These are phyloP conservation scores for Colletotrichum phormii DNA, from an alignment of 2,329 filamentous ascomycete species.

Conservation along the genomic window DNA sequence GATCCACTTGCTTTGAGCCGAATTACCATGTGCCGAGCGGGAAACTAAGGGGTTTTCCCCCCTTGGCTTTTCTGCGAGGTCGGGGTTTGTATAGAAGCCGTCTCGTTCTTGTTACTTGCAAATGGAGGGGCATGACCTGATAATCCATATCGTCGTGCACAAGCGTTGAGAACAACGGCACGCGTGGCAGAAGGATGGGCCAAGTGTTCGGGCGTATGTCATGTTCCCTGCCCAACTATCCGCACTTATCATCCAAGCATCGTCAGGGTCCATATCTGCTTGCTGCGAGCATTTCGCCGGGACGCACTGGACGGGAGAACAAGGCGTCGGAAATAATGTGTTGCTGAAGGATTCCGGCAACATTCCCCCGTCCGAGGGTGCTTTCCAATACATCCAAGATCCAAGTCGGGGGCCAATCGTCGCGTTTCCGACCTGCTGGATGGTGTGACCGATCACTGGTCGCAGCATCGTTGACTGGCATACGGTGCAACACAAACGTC, in stretches of 20 bases:
- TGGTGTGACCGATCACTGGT: constrained; percentile 30
- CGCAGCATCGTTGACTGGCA: constrained; percentile 37
- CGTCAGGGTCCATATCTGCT: constrained; percentile 1
- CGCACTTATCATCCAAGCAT: background rate
- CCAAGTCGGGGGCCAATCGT: constrained; percentile 12
- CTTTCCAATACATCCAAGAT: background rate
- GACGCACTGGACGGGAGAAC: constrained; percentile 6
- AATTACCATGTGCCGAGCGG: constrained; percentile 27
- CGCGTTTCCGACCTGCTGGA: constrained; percentile 30
- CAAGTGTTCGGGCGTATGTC: background rate
- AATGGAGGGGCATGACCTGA: background rate
- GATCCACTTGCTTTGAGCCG: constrained; percentile 11
- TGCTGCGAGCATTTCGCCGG: background rate
- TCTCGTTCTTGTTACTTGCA: background rate
- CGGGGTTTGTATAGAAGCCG: background rate
- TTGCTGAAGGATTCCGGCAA: constrained; percentile 7
- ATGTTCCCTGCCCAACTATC: background rate
- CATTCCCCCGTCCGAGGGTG: background rate
- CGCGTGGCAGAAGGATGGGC: background rate
- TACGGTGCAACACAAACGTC: constrained; percentile 44
- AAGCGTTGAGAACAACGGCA: background rate
- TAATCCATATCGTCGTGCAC: background rate
- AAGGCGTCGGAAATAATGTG: background rate
- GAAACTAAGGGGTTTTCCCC: constrained; percentile 1
- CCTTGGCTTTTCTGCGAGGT: background rate